These are phyloP conservation scores for Calonectria montana DNA, from an alignment of 2,329 filamentous ascomycete species.

Conservation along the genomic window DNA sequence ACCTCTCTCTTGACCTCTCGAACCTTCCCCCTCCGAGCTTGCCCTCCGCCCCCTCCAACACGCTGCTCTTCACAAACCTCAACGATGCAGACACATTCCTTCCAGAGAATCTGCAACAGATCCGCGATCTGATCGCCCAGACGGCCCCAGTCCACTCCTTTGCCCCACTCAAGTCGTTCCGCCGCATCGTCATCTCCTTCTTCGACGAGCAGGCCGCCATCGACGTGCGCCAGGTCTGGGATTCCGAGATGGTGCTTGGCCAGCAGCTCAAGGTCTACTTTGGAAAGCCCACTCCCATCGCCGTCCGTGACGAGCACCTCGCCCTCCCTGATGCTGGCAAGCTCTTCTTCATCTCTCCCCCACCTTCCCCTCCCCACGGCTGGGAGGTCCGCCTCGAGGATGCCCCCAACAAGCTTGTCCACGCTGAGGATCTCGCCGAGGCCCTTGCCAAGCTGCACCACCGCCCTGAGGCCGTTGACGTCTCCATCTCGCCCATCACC, in stretches of 20 bases:
- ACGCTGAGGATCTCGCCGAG: conserved; percentile 76
- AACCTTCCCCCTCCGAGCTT: conserved; percentile 75
- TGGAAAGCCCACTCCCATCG: conserved; percentile 69
- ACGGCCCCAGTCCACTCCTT: conserved; percentile 82
- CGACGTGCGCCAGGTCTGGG: conserved; percentile 76
- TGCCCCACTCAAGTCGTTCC: conserved; percentile 84
- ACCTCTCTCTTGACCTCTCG: conserved; percentile 79
- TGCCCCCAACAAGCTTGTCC: conserved; percentile 76
- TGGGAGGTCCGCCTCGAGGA: conserved; percentile 77
- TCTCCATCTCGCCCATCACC: conserved; percentile 45
- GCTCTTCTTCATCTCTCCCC: conserved; percentile 79
- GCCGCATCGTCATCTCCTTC: conserved; percentile 85
- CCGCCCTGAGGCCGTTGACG: conserved; percentile 53
- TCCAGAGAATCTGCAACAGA: conserved; percentile 77
- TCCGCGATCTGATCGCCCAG: conserved; percentile 76
- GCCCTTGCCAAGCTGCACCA: conserved; percentile 73
- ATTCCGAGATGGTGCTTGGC: conserved; percentile 79
- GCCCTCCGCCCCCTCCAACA: conserved; percentile 84
- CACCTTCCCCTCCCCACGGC: conserved; percentile 74
- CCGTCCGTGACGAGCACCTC: conserved; percentile 67
- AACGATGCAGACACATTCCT: conserved; percentile 79
- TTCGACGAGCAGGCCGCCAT: conserved; percentile 76
- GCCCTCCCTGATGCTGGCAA: conserved; percentile 77
- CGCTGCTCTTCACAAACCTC: conserved; percentile 86
- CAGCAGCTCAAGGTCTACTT: conserved; percentile 77